A percentile compares a stretch with the other conserved stretches of the same genome.
These are phyloP conservation scores for Lineolata rhizophorae DNA, from an alignment of 495 filamentous ascomycete genomes.

Conservation along the genomic window DNA sequence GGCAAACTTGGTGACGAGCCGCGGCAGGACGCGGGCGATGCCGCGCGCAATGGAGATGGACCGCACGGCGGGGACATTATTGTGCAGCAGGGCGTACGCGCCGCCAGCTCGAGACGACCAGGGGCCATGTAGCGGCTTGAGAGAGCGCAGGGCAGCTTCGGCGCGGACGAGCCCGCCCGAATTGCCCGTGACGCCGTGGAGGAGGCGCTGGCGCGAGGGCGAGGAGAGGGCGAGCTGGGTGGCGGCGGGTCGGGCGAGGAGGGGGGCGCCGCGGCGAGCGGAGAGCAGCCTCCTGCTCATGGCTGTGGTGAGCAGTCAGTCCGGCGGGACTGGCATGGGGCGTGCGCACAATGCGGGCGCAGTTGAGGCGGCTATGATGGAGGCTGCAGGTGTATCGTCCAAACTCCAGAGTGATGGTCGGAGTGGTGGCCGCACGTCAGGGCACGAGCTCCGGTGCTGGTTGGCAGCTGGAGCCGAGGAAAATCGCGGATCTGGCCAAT, in stretches of 20 bases:
- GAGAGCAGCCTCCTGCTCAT: conserved; percentile 75
- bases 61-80: conserved; percentile 68
- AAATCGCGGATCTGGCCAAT: too few species aligned
- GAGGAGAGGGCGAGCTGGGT: too few species aligned
- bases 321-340: neutral
- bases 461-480: too few species aligned
- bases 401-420: neutral
- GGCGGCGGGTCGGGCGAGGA: too few species aligned
- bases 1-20: conserved; percentile 68
- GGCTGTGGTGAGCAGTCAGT: conserved; percentile 10
- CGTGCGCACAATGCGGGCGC: too few species aligned
- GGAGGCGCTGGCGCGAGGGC: too few species aligned
- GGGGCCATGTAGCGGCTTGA: conserved; percentile 34
- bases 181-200: conserved; percentile 32
- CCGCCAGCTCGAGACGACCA: conserved; percentile 70
- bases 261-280: conserved; percentile 43
- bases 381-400: neutral
- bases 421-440: too few species aligned
- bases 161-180: conserved; percentile 50
- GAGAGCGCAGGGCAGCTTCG: conserved; percentile 34
- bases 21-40: conserved; percentile 68
- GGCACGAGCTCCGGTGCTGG: too few species aligned
- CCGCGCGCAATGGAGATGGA: conserved; percentile 70
- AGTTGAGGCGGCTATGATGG: neutral
- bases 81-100: conserved; percentile 49